Evolutionary conservation across 2,329 filamentous ascomycete genomes (phyloP).

Genomic region (Lasiodiplodia sp.): DNA sequence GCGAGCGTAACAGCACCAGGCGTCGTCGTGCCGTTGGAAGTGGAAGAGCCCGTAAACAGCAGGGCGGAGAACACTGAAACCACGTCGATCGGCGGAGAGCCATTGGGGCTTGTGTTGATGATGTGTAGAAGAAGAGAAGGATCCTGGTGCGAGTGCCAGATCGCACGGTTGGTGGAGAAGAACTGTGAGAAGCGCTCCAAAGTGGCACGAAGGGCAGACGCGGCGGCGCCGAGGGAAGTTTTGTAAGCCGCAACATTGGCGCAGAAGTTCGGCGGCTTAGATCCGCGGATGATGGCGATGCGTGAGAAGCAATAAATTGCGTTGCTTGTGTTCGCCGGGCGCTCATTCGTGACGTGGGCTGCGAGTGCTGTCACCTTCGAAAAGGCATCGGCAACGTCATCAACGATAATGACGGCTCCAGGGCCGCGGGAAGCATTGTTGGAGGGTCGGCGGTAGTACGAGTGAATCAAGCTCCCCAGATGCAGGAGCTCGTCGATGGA

Average conservation of each 20-base stretch:
- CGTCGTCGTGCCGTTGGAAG: background rate
- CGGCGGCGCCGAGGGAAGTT: background rate
- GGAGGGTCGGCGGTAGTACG: background rate
- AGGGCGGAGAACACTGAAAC: constrained; percentile 7
- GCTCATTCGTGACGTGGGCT: background rate
- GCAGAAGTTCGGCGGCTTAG: background rate
- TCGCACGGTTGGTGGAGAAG: background rate
- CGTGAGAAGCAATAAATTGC: background rate
- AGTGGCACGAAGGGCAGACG: too few species aligned
- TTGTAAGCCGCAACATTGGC: background rate
- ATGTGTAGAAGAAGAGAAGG: background rate
- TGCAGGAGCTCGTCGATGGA: constrained; percentile 3
- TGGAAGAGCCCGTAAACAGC: background rate
- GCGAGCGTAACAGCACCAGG: background rate
- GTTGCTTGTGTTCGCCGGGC: background rate
- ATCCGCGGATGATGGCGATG: background rate
- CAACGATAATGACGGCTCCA: background rate
- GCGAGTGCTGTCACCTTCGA: background rate
- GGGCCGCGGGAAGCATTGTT: too few species aligned
- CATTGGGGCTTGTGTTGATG: background rate
- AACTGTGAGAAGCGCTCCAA: background rate
- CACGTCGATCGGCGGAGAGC: background rate
- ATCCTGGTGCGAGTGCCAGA: constrained; percentile 9
- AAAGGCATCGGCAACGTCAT: background rate
- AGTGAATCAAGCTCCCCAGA: background rate